These are phyloP conservation scores for Darksidea phi DNA, from an alignment of 495 filamentous ascomycete species.

Conservation along the genomic window DNA sequence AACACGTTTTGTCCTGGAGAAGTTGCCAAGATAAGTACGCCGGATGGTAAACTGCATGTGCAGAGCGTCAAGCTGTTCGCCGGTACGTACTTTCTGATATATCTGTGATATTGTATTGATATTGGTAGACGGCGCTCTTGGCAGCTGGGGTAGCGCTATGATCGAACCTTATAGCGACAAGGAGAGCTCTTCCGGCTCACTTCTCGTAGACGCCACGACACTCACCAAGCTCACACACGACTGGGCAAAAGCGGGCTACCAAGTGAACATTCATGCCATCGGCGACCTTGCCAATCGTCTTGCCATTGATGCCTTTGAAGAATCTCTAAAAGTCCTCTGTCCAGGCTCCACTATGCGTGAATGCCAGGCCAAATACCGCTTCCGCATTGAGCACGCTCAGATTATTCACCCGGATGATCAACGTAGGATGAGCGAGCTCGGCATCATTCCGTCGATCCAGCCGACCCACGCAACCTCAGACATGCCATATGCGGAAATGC, in stretches of 20 bases:
- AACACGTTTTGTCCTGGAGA: constrained; percentile 59
- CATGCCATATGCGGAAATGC: constrained; percentile 56
- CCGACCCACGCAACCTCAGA: constrained; percentile 68
- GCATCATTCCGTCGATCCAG: constrained; percentile 65
- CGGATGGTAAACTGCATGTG: constrained; percentile 50
- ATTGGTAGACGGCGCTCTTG: constrained; percentile 59
- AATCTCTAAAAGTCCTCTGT: constrained; percentile 50
- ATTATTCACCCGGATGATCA: constrained; percentile 65
- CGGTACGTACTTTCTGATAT: constrained; percentile 39
- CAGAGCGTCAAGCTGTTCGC: constrained; percentile 61
- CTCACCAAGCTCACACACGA: constrained; percentile 48
- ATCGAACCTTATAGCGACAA: constrained; percentile 62
- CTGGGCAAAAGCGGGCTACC: constrained; percentile 53
- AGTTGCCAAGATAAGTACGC: constrained; percentile 42
- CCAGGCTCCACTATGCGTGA: constrained; percentile 41
- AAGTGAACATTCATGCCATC: constrained; percentile 65
- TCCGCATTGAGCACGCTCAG: constrained; percentile 66
- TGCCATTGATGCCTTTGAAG: constrained; percentile 55
- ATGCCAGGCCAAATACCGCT: constrained; percentile 52
- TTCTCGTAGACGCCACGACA: constrained; percentile 58
- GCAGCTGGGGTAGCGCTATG: constrained; percentile 63
- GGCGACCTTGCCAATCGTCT: constrained; percentile 62
- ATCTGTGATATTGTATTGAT: constrained; percentile 2
- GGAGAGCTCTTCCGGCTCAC: constrained; percentile 54
- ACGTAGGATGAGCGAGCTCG: constrained; percentile 50